phyloP scores from a whole-genome alignment of 2,329 filamentous ascomycete species.

The Coniochaeta hoffmannii region DNA sequence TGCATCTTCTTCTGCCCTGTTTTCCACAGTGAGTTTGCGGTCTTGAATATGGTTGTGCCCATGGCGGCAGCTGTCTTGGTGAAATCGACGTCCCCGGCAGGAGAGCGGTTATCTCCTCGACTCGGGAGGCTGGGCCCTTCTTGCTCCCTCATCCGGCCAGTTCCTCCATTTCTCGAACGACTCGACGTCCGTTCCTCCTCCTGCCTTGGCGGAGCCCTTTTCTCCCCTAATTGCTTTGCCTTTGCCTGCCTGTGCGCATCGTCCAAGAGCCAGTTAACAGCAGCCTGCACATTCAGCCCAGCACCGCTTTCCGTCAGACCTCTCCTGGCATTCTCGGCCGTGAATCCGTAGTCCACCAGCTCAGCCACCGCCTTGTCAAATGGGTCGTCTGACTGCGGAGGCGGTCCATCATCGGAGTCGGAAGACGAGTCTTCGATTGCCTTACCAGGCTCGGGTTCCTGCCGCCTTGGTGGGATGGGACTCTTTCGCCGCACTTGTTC shows the following conservation, averaged over 20 bases:
- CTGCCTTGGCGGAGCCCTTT: slow-evolving; percentile 29
- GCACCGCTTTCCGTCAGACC: slow-evolving; percentile 75
- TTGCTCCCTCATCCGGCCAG: slow-evolving; percentile 32
- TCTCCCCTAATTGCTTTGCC: slow-evolving; percentile 55
- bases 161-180: slow-evolving; percentile 25
- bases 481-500: slow-evolving; percentile 42
- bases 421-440: slow-evolving; percentile 45
- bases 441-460: slow-evolving; percentile 45
- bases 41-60: slow-evolving; percentile 81
- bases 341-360: slow-evolving; percentile 91
- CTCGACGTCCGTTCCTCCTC: slow-evolving; percentile 14
- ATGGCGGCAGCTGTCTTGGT: slow-evolving; percentile 75
- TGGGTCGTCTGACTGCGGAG: slow-evolving; percentile 44
- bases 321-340: slow-evolving; percentile 70
- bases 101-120: slow-evolving; percentile 47
- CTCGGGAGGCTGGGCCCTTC: slow-evolving; percentile 17
- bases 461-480: slow-evolving; percentile 19
- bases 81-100: slow-evolving; percentile 62
- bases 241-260: slow-evolving; percentile 82
- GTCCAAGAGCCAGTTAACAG: slow-evolving; percentile 82
- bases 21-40: slow-evolving; percentile 93
- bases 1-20: slow-evolving; percentile 87
- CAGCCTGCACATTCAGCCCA: slow-evolving; percentile 74
- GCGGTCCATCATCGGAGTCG: slow-evolving; percentile 35
- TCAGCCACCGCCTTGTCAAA: slow-evolving; percentile 79